A percentile compares a stretch with the other conserved stretches of the same genome.
Conservation (phyloP, 805 yeast species). For the Metschnikowia peoriensis region DNA sequence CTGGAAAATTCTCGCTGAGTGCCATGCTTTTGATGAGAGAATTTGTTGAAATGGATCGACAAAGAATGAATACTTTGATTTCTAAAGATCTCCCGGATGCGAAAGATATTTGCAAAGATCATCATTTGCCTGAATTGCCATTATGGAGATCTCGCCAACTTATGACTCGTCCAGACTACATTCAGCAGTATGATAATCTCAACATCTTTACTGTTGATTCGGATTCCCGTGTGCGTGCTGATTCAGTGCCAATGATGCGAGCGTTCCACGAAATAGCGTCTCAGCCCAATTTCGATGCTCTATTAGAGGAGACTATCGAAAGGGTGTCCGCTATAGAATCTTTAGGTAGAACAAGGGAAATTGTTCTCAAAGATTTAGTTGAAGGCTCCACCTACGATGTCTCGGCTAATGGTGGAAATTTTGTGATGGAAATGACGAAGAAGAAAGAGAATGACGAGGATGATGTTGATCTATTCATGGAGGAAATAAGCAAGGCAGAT, state of each 20-base stretch:
- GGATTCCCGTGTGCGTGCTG: constrained; percentile 70
- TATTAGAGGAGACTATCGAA: constrained; percentile 61
- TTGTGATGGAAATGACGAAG: constrained; percentile 13
- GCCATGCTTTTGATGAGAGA: constrained; percentile 73
- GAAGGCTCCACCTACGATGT: constrained; percentile 47
- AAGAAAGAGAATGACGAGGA: constrained; percentile 22
- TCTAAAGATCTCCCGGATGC: constrained; percentile 12
- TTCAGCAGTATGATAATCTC: constrained; percentile 69
- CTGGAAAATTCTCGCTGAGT: constrained; percentile 70
- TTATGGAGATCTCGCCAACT: constrained; percentile 81
- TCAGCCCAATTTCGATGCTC: constrained; percentile 66
- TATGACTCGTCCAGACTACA: constrained; percentile 82
- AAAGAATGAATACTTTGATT: constrained; percentile 27
- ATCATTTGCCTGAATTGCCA: constrained; percentile 68
- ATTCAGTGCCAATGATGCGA: constrained; percentile 86
- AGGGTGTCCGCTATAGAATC: constrained; percentile 76
- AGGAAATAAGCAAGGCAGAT: constrained; percentile 19
- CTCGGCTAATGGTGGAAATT: constrained; percentile 13
- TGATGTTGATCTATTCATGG: constrained; percentile 25
- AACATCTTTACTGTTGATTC: constrained; percentile 81
- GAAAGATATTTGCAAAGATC: constrained; percentile 33
- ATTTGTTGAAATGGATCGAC: constrained; percentile 65
- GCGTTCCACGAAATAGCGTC: constrained; percentile 77
- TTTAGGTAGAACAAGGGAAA: constrained; percentile 72
- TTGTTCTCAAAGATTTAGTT: constrained; percentile 67